These are phyloP conservation scores for Lichina pygmaea DNA, from an alignment of 495 filamentous ascomycete genomes.

Conservation along the genomic window DNA sequence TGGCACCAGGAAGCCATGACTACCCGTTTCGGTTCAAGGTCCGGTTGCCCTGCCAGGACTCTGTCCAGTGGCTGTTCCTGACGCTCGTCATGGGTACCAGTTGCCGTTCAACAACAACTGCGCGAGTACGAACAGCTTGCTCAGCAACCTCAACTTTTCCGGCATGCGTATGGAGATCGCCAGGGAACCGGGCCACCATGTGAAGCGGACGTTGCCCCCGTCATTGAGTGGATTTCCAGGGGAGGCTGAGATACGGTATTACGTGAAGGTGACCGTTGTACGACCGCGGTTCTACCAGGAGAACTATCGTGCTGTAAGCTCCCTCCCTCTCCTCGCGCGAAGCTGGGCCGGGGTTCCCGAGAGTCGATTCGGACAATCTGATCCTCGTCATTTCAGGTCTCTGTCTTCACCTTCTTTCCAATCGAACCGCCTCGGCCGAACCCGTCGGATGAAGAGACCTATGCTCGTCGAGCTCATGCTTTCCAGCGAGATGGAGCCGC, in stretches of 20 bases:
- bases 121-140: constrained; percentile 27
- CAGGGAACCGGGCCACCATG: constrained; percentile 29
- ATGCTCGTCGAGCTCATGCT: constrained; percentile 52
- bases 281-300: constrained; percentile 62
- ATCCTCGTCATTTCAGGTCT: constrained; percentile 13
- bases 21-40: constrained; percentile 84
- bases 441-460: constrained; percentile 46
- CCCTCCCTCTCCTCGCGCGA: not conserved
- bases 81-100: constrained; percentile 8
- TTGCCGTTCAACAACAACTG: constrained; percentile 85
- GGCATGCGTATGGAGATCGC: constrained; percentile 31
- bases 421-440: constrained; percentile 64
- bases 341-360: not conserved
- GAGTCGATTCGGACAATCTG: too few relatives aligned
- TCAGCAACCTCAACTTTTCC: constrained; percentile 25
- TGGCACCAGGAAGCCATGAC: constrained; percentile 54
- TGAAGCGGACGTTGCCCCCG: constrained; percentile 70
- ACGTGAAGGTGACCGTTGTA: constrained; percentile 71
- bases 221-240: constrained; percentile 58
- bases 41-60: not conserved
- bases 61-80: not conserved
- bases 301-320: constrained; percentile 42
- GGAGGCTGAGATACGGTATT: constrained; percentile 76
- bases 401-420: constrained; percentile 58
- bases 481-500: constrained; percentile 24